Evolutionary conservation across 2,329 filamentous ascomycete species (phyloP).

Genomic region (Volutella citrinella): DNA sequence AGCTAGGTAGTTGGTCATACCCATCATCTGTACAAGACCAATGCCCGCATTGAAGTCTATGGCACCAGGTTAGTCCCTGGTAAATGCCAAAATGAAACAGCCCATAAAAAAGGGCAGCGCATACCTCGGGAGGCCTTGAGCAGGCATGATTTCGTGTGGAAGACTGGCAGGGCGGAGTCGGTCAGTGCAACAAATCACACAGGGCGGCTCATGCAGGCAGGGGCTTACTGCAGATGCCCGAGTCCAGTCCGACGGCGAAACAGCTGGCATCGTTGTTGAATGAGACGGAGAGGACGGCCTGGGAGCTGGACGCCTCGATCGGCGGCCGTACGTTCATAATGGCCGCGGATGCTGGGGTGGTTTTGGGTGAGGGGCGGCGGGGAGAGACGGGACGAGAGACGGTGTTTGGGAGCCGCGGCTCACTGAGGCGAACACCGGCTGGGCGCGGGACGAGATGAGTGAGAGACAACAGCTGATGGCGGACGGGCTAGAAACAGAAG

Average conservation of each 20-base stretch:
- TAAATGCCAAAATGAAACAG: neutral
- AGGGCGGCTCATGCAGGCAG: too few relatives aligned
- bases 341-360: constrained; percentile 10
- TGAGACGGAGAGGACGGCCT: constrained; percentile 74
- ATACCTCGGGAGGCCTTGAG: constrained; percentile 55
- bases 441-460: too few relatives aligned
- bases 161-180: constrained; percentile 49
- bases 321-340: constrained; percentile 85
- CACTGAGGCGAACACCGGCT: too few relatives aligned
- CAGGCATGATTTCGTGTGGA: constrained; percentile 69
- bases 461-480: too few relatives aligned
- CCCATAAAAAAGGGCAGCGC: neutral
- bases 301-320: constrained; percentile 73
- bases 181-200: too few relatives aligned
- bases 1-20: constrained; percentile 80
- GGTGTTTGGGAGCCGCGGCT: too few relatives aligned
- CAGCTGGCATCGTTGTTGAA: constrained; percentile 85
- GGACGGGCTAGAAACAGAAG: too few relatives aligned
- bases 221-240: constrained; percentile 74
- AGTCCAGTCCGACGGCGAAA: constrained; percentile 83
- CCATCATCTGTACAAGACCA: constrained; percentile 81
- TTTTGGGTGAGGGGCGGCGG: constrained; percentile 7
- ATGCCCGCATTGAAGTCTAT: constrained; percentile 78
- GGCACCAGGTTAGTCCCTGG: constrained; percentile 4
- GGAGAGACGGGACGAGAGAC: too few relatives aligned